Percentiles rank a stretch among this genome's conserved stretches.
These are phyloP conservation scores for Solanum medicagineum DNA, from an alignment of 257 asterid species.

Conservation along the genomic window DNA sequence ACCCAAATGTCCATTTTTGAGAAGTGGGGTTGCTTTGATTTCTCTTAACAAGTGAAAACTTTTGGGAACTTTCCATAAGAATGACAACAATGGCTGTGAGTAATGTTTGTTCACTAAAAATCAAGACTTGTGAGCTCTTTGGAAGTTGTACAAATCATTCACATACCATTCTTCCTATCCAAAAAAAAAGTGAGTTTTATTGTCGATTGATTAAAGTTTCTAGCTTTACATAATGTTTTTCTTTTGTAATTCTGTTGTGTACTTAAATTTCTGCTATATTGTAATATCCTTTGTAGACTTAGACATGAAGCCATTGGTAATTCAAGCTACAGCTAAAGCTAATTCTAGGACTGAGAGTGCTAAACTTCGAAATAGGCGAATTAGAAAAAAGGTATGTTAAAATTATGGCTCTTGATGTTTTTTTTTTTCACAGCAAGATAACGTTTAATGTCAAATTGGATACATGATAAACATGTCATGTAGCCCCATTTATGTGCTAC, in stretches of 20 bases:
- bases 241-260: background rate
- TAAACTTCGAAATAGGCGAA: slow-evolving; percentile 50
- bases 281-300: slow-evolving; percentile 4
- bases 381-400: slow-evolving; percentile 46
- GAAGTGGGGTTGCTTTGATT: background rate
- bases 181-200: slow-evolving; percentile 24
- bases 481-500: background rate
- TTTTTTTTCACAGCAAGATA: background rate
- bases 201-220: background rate
- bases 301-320: slow-evolving; percentile 37
- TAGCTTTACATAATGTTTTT: background rate
- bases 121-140: slow-evolving; percentile 30
- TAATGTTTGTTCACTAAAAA: slow-evolving; percentile 19
- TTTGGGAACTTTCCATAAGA: background rate
- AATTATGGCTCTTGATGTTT: background rate
- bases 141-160: slow-evolving; percentile 24
- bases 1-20: background rate
- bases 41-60: background rate
- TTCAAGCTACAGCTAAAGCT: slow-evolving; percentile 40
- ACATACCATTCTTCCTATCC: slow-evolving; percentile 9
- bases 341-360: slow-evolving; percentile 49
- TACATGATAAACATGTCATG: background rate
- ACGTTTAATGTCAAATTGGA: background rate
- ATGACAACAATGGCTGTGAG: slow-evolving; percentile 18
- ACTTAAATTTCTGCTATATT: background rate